Base-by-base conservation (phyloP, 2,329 filamentous ascomycete genomes). In the Ascochyta clinopodiicola region DNA sequence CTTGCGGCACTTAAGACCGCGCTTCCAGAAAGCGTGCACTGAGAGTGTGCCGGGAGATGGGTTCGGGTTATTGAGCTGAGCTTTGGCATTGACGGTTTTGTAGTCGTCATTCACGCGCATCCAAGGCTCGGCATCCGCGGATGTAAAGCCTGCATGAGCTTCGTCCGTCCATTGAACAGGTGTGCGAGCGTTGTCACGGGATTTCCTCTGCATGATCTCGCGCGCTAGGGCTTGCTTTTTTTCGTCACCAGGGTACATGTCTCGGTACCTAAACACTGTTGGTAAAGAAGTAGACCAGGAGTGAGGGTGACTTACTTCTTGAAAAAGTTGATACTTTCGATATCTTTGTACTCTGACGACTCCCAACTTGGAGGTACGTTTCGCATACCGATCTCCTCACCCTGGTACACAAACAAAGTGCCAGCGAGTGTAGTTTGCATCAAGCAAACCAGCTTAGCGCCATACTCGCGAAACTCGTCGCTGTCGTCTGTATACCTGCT, bases 81-180 rank as follows among this genome's bases (percentile, higher is more conserved):
- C 75, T 2, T 80, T 80, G 1, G 84, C 86, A 57, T 90, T 89
- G 66, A 87, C 71, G 1, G 69, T 70, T 46, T 69, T 74, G 66
- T 83, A 85, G 57, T 84, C 79, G 32, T 84, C 82, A 59, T 86
- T 82, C 6, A 85, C 78, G 15, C 82, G 78, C 84, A 88, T 87
- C 85, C 86, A 88, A 0, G 85, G 84, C 32, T 77, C 78, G 0
- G 78, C 79, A 0, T 74, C 74, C 1, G 74, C 60, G 12, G 76
- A 72, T 6, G 85, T 86, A 75, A 91, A 91, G 2, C 88, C 88
- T 0, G 83, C 85, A 59, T 87, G 81, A 0, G 78, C 65, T 0
- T 76, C 73, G 1, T 70, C 75, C 44, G 80, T 79, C 88, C 88
- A 91, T 64, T 90, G 87, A 76, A 91, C 85, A 0, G 88, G 88